Percentiles rank a stretch among this genome's conserved stretches.
Conservation (phyloP, 441 rosid species). For the Mallotus japonicus region DNA sequence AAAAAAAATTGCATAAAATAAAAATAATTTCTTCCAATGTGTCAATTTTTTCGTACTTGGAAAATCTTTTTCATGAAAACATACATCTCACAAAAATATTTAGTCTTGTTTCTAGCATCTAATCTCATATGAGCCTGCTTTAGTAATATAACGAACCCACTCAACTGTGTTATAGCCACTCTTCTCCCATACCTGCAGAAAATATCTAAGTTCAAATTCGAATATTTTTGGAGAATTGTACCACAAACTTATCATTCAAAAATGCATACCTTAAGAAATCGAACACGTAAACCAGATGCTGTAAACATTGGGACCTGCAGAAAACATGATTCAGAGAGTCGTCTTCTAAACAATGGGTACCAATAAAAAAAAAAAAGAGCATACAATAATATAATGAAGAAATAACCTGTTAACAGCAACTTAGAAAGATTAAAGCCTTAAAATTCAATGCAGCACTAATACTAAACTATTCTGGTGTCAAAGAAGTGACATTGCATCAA, state of each 20-base stretch:
- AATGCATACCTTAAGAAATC: conserved; percentile 79
- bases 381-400: not conserved
- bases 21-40: no score
- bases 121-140: conserved; percentile 97
- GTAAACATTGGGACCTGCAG: conserved; percentile 98
- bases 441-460: not conserved
- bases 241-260: not conserved
- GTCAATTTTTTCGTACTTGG: no score
- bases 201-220: conserved; percentile 7
- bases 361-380: not conserved
- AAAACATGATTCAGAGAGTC: conserved; percentile 2
- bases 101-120: conserved; percentile 58
- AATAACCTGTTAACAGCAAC: not conserved
- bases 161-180: conserved; percentile 98
- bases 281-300: conserved; percentile 96
- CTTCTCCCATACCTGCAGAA: conserved; percentile 94
- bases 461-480: conserved; percentile 2
- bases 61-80: no score
- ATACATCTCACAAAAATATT: no score
- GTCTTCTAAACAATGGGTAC: not conserved
- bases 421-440: not conserved
- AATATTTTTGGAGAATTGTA: not conserved
- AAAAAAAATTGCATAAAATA: no score
- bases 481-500: not conserved
- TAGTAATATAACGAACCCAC: conserved; percentile 97